phyloP scores from a whole-genome alignment of 768 basidiomycete genomes.

The Tulasnella sp. region DNA sequence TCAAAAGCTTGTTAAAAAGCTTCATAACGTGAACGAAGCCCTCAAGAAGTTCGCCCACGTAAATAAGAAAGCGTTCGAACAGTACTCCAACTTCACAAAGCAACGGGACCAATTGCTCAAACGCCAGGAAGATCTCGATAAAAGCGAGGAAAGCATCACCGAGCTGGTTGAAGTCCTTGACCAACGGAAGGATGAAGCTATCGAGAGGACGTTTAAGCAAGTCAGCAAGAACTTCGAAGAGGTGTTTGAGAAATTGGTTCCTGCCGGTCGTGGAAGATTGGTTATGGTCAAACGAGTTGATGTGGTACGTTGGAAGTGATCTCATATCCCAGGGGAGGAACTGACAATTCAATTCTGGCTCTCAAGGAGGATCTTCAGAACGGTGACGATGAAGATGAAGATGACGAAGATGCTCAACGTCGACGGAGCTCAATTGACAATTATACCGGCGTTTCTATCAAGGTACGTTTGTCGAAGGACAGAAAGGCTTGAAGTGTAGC shows the following conservation, averaged over 20 bases:
- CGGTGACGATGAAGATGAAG: slow-evolving; percentile 47
- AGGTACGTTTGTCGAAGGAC: slow-evolving; percentile 40
- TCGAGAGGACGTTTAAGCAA: slow-evolving; percentile 97
- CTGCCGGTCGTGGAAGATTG: slow-evolving; percentile 83
- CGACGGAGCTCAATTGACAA: slow-evolving; percentile 81
- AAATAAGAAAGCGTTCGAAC: slow-evolving; percentile 99
- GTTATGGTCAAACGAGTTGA: slow-evolving; percentile 92
- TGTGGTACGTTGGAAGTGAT: slow-evolving; percentile 50
- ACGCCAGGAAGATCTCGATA: slow-evolving; percentile 87
- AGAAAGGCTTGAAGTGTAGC: neutral
- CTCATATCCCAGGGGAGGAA: neutral
- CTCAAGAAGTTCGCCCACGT: slow-evolving; percentile 97
- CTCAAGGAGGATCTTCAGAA: slow-evolving; percentile 5
- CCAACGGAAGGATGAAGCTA: slow-evolving; percentile 96
- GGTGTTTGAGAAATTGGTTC: slow-evolving; percentile 94
- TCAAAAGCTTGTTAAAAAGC: slow-evolving; percentile 78
- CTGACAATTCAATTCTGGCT: neutral
- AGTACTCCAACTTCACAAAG: slow-evolving; percentile 96
- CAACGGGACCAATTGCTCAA: slow-evolving; percentile 87
- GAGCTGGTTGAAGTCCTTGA: slow-evolving; percentile 92
- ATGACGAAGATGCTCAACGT: slow-evolving; percentile 68
- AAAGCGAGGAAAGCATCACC: slow-evolving; percentile 82
- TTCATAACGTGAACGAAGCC: slow-evolving; percentile 88
- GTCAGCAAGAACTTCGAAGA: slow-evolving; percentile 96
- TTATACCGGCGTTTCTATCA: slow-evolving; percentile 73